These are phyloP conservation scores for Batrachochytrium dendrobatidis DNA, from an alignment of 371 early-diverging fungal genomes.

Conservation along the genomic window DNA sequence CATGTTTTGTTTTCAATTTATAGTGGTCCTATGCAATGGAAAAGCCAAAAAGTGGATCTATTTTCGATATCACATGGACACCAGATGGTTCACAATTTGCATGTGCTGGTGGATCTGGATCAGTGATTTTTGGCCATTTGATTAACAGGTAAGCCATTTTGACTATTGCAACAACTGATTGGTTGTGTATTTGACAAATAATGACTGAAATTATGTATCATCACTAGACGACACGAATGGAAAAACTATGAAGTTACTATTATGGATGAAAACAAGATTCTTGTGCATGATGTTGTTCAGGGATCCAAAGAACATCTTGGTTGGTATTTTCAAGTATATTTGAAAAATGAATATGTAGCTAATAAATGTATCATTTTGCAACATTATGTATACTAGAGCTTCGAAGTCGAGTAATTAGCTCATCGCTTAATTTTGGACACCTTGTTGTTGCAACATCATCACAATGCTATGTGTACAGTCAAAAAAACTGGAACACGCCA, in stretches of 20 bases:
- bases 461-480: constrained; percentile 44
- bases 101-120: constrained; percentile 40
- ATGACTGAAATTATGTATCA: background rate
- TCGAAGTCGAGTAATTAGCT: constrained; percentile 40
- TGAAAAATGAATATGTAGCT: background rate
- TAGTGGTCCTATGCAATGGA: constrained; percentile 48
- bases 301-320: constrained; percentile 39
- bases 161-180: background rate
- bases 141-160: constrained; percentile 30
- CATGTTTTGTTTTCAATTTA: background rate
- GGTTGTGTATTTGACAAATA: background rate
- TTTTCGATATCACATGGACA: constrained; percentile 45
- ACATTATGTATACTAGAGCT: constrained; percentile 29
- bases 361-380: background rate
- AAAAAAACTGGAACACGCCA: constrained; percentile 47
- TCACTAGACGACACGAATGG: constrained; percentile 41
- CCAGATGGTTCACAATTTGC: constrained; percentile 49
- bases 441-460: constrained; percentile 38
- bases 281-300: constrained; percentile 36
- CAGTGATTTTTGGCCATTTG: constrained; percentile 43
- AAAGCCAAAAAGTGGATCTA: constrained; percentile 35
- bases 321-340: constrained; percentile 5
- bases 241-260: constrained; percentile 46
- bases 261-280: constrained; percentile 40
- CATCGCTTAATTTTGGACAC: constrained; percentile 34